These are phyloP conservation scores for Rhodofomes roseus DNA, from an alignment of 1,284 basidiomycete genomes.

Conservation along the genomic window DNA sequence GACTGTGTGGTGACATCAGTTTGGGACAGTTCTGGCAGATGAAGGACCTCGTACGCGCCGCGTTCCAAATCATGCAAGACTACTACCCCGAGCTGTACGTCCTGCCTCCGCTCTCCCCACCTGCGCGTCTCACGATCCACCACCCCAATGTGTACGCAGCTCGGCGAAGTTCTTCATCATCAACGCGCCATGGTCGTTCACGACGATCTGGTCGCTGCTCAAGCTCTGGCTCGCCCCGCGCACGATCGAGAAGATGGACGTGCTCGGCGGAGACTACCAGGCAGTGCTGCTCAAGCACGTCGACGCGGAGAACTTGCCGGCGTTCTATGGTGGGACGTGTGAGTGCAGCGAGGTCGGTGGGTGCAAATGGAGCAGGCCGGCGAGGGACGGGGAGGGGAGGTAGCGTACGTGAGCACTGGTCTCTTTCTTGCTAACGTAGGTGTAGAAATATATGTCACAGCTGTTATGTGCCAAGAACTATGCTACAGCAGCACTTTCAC, in stretches of 20 bases:
- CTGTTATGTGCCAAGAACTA: too few species aligned
- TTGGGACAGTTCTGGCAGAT: slow-evolving; percentile 72
- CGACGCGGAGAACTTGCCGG: slow-evolving; percentile 49
- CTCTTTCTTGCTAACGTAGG: too few species aligned
- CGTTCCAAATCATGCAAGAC: slow-evolving; percentile 72
- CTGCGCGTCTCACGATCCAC: background rate
- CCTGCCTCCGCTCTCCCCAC: background rate
- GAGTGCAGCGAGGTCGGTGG: slow-evolving; percentile 51
- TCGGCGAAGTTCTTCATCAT: slow-evolving; percentile 68
- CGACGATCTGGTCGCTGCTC: slow-evolving; percentile 64
- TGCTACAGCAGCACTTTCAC: too few species aligned
- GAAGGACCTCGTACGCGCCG: slow-evolving; percentile 53
- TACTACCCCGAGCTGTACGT: slow-evolving; percentile 72
- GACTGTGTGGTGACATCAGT: slow-evolving; percentile 18
- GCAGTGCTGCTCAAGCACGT: slow-evolving; percentile 51
- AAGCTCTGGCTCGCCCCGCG: slow-evolving; percentile 71
- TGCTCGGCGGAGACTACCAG: slow-evolving; percentile 57
- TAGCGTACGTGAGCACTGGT: too few species aligned
- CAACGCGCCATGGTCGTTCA: slow-evolving; percentile 68
- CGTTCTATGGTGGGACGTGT: slow-evolving; percentile 44
- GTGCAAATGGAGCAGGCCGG: slow-evolving; percentile 50
- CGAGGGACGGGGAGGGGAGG: background rate
- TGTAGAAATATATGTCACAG: too few species aligned
- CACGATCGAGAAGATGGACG: slow-evolving; percentile 61
- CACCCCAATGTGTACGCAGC: slow-evolving; percentile 27